These are phyloP conservation scores for Mesembryanthemum crystallinum DNA, from an alignment of 148 eudicot species.

Conservation along the genomic window DNA sequence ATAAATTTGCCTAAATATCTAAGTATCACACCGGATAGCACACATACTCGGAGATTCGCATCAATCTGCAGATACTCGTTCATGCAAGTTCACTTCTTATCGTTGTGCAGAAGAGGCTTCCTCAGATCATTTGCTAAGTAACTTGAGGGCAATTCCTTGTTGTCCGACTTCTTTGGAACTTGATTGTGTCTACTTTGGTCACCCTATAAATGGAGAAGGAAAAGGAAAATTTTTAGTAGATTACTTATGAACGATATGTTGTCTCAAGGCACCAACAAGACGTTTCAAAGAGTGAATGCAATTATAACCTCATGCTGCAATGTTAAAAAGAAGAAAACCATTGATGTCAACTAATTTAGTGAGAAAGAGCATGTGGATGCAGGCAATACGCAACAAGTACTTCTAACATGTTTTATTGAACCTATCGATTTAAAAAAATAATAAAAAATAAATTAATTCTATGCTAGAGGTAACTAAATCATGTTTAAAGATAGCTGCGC, in stretches of 20 bases:
- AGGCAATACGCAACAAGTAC: too few relatives aligned
- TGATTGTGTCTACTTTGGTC: slow-evolving; percentile 27
- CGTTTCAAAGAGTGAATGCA: neutral
- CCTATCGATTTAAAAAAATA: too few relatives aligned
- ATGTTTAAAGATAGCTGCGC: too few relatives aligned
- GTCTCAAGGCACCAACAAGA: neutral
- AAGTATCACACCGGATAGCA: neutral
- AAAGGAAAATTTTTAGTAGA: slow-evolving; percentile 1
- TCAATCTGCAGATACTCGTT: neutral
- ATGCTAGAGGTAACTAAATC: too few relatives aligned
- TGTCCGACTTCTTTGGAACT: slow-evolving; percentile 23
- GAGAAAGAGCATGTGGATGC: too few relatives aligned
- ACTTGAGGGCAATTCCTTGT: slow-evolving; percentile 15
- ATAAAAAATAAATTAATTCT: too few relatives aligned
- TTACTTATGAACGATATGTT: neutral
- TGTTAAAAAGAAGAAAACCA: too few relatives aligned
- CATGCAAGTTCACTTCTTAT: slow-evolving; percentile 10
- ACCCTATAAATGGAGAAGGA: slow-evolving; percentile 15
- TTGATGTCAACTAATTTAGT: too few relatives aligned
- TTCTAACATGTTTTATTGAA: too few relatives aligned
- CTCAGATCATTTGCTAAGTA: slow-evolving; percentile 11
- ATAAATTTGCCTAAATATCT: neutral
- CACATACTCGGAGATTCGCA: neutral
- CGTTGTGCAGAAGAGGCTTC: slow-evolving; percentile 11
- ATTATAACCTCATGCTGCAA: neutral